phyloP scores from a whole-genome alignment of 1,139 yeast species.

The Saccharomyces hybrid region DNA sequence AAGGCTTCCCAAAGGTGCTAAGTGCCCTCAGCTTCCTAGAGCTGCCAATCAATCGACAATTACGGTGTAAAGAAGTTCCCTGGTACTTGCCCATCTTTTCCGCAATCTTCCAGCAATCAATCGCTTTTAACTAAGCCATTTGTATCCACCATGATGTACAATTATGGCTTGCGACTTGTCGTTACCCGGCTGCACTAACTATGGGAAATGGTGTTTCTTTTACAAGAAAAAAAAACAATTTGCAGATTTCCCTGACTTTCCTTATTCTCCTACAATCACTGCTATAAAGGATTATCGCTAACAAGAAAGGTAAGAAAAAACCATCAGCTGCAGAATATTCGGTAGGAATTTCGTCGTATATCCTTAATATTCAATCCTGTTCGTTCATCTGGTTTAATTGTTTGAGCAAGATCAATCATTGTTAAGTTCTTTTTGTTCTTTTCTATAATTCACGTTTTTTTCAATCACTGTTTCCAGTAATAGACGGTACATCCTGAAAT shows the following conservation, averaged over 20 bases:
- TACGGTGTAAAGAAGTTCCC: neutral
- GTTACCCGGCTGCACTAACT: neutral
- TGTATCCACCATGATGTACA: neutral
- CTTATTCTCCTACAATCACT: neutral
- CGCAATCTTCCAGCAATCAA: neutral
- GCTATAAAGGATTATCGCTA: neutral
- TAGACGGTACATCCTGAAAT: neutral
- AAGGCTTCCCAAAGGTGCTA: too few relatives aligned
- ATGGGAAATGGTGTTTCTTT: neutral
- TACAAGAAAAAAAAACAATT: neutral
- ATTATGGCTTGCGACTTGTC: neutral
- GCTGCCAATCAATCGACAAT: too few relatives aligned
- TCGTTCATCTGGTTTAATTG: neutral
- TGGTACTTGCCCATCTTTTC: neutral
- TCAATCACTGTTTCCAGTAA: neutral
- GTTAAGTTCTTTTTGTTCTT: neutral
- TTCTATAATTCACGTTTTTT: neutral
- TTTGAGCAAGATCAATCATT: neutral
- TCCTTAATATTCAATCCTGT: neutral
- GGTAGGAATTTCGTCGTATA: neutral
- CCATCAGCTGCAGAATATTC: neutral
- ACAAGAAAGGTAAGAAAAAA: neutral
- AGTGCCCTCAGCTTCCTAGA: too few relatives aligned
- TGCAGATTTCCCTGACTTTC: constrained; percentile 1
- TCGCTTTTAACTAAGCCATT: neutral